Evolutionary conservation across 2,329 filamentous ascomycete genomes (phyloP).

Genomic region (Myotisia sp.): DNA sequence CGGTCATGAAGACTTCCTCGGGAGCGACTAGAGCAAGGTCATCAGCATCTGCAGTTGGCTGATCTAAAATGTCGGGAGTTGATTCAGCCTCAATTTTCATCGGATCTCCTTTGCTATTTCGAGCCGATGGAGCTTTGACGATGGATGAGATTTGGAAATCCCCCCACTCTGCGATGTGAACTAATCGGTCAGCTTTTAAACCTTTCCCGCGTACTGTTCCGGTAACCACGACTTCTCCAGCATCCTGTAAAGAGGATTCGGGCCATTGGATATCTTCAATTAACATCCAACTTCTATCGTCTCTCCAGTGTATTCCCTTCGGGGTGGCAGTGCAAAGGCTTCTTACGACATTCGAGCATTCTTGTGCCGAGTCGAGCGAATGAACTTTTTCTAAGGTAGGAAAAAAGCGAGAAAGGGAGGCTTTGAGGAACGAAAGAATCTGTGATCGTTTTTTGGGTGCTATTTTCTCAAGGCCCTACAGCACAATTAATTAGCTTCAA

Average conservation of each 20-base stretch:
- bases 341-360: conserved; percentile 79
- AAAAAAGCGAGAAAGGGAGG: conserved; percentile 89
- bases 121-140: conserved; percentile 54
- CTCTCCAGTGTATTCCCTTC: conserved; percentile 89
- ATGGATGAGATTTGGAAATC: conserved; percentile 88
- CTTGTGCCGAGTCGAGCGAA: conserved; percentile 73
- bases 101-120: conserved; percentile 39
- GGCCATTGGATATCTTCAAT: conserved; percentile 68
- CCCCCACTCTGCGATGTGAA: conserved; percentile 89
- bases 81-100: conserved; percentile 54
- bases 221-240: conserved; percentile 55
- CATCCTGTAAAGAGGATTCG: conserved; percentile 32
- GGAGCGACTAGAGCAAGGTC: conserved; percentile 72
- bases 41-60: conserved; percentile 66
- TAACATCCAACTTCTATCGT: conserved; percentile 90
- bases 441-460: conserved; percentile 64
- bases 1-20: conserved; percentile 68
- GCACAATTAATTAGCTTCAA: conserved; percentile 11
- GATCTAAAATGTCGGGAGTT: conserved; percentile 43
- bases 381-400: conserved; percentile 83
- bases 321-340: conserved; percentile 83
- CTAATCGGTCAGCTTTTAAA: conserved; percentile 74
- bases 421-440: conserved; percentile 69
- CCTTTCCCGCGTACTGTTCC: conserved; percentile 76
- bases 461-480: conserved; percentile 52